These are phyloP conservation scores for Candida yuanshanica DNA, from an alignment of 805 yeast genomes.

Conservation along the genomic window DNA sequence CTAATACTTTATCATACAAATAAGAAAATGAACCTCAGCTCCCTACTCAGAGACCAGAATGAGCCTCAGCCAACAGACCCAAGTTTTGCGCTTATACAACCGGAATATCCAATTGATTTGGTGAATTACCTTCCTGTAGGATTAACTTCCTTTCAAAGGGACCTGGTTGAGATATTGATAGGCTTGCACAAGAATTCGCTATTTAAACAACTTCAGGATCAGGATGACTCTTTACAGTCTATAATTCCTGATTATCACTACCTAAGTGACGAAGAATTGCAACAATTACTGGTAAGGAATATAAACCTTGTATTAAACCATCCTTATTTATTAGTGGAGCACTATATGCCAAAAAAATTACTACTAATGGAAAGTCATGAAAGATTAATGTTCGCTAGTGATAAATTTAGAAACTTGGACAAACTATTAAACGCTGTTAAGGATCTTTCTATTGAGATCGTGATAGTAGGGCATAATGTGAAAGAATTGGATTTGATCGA, in stretches of 20 bases:
- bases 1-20: neutral
- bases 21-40: constrained; percentile 11
- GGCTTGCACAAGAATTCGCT: constrained; percentile 36
- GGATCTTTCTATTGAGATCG: constrained; percentile 25
- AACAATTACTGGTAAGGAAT: constrained; percentile 40
- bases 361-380: constrained; percentile 61
- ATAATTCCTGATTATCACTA: constrained; percentile 1
- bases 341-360: constrained; percentile 67
- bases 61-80: neutral
- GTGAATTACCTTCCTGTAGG: constrained; percentile 35
- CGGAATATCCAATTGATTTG: neutral
- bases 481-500: constrained; percentile 77
- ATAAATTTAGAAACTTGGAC: constrained; percentile 54
- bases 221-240: neutral
- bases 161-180: constrained; percentile 37
- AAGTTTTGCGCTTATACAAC: neutral
- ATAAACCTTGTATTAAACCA: constrained; percentile 51
- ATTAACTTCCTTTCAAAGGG: constrained; percentile 38
- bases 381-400: constrained; percentile 46
- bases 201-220: constrained; percentile 3
- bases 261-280: constrained; percentile 25
- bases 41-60: constrained; percentile 8
- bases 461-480: constrained; percentile 52
- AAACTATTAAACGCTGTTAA: constrained; percentile 27
- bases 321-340: constrained; percentile 69